Conservation (phyloP, 1,284 basidiomycete genomes). For the Heterobasidion parviporum region DNA sequence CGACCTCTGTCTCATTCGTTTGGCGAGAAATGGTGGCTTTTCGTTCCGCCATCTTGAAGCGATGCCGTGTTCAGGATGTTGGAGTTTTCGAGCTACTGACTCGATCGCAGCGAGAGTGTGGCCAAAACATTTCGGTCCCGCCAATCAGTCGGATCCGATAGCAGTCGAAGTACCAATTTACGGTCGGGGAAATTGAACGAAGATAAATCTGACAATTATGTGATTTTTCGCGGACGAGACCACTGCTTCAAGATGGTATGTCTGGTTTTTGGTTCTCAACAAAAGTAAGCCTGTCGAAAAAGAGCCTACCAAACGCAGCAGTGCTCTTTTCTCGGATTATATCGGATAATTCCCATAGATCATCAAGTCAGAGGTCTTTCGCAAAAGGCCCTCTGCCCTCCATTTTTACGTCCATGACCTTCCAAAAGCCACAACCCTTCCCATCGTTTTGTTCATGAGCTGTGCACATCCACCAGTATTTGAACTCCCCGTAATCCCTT, state of each 20-base stretch:
- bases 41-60: constrained; percentile 37
- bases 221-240: too few relatives aligned
- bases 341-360: not conserved
- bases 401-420: constrained; percentile 64
- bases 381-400: constrained; percentile 62
- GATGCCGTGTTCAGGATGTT: not conserved
- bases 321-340: not conserved
- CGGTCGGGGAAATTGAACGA: too few relatives aligned
- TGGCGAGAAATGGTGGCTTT: constrained; percentile 76
- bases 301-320: not conserved
- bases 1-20: constrained; percentile 91
- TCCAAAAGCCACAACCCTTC: constrained; percentile 80
- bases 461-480: constrained; percentile 87
- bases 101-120: not conserved
- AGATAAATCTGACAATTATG: too few relatives aligned
- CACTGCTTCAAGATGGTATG: too few relatives aligned
- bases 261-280: not conserved
- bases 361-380: constrained; percentile 10
- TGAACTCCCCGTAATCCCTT: constrained; percentile 17
- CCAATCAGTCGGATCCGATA: too few relatives aligned
- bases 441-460: constrained; percentile 76
- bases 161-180: too few relatives aligned
- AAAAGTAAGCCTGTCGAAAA: not conserved
- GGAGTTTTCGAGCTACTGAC: not conserved
- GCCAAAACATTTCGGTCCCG: too few relatives aligned